phyloP scores from a whole-genome alignment of 805 yeast species.

The Candida alai region DNA sequence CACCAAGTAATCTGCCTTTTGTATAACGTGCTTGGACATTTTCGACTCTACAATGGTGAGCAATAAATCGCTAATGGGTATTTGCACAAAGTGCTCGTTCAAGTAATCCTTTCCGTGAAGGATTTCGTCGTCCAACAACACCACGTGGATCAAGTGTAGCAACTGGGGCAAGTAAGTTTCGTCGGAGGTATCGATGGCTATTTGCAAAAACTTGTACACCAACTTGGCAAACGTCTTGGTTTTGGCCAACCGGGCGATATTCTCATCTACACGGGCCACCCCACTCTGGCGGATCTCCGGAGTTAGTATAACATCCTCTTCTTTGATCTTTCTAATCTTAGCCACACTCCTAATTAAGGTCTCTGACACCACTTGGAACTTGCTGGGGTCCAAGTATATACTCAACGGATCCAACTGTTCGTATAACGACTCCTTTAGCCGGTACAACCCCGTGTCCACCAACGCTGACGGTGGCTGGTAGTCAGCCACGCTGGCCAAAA shows the following conservation, averaged over 20 bases:
- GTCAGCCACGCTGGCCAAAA: slow-evolving; percentile 60
- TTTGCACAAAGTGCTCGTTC: slow-evolving; percentile 44
- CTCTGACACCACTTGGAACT: slow-evolving; percentile 50
- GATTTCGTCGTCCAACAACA: slow-evolving; percentile 48
- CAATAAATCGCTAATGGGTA: slow-evolving; percentile 56
- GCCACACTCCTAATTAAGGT: slow-evolving; percentile 44
- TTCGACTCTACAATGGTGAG: slow-evolving; percentile 47
- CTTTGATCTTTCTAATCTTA: slow-evolving; percentile 29
- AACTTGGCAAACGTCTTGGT: slow-evolving; percentile 52
- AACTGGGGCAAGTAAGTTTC: slow-evolving; percentile 55
- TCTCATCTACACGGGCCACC: slow-evolving; percentile 28
- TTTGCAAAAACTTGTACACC: slow-evolving; percentile 52
- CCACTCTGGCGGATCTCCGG: slow-evolving; percentile 40
- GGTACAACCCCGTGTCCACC: slow-evolving; percentile 60
- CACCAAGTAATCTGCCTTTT: slow-evolving; percentile 56
- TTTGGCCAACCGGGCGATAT: slow-evolving; percentile 49
- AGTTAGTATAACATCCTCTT: slow-evolving; percentile 42
- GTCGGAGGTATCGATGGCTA: slow-evolving; percentile 46
- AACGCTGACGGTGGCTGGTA: slow-evolving; percentile 59
- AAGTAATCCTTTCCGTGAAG: slow-evolving; percentile 37
- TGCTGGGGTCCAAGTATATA: slow-evolving; percentile 42
- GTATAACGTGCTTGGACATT: slow-evolving; percentile 44
- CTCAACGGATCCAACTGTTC: slow-evolving; percentile 62
- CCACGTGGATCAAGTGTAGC: slow-evolving; percentile 69
- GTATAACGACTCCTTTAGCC: slow-evolving; percentile 54